Percentiles rank a stretch among this genome's conserved stretches.
Conservation (phyloP, 2,329 filamentous ascomycete genomes). For the Aspergillus ochraceoroseus region DNA sequence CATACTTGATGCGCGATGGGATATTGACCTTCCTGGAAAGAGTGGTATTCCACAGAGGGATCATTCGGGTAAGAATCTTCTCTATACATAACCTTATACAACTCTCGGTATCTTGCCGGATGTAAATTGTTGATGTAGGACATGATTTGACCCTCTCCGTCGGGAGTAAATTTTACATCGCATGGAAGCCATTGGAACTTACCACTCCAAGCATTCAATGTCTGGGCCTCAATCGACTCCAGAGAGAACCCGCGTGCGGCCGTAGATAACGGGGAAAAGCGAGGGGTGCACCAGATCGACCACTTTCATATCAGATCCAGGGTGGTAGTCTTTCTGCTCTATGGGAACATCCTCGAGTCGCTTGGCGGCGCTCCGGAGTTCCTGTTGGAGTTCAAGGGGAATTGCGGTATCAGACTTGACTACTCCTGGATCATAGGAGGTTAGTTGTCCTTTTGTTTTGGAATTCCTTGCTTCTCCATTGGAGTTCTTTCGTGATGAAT, state of each 20-base stretch:
- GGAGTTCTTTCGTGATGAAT: neutral
- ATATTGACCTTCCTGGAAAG: conserved; percentile 9
- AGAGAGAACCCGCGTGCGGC: conserved; percentile 24
- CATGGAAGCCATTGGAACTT: conserved; percentile 49
- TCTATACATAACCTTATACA: conserved; percentile 42
- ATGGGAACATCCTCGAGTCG: conserved; percentile 49
- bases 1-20: conserved; percentile 9
- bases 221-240: neutral
- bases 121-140: conserved; percentile 47
- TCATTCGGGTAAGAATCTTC: conserved; percentile 33
- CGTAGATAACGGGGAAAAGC: conserved; percentile 35
- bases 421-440: conserved; percentile 42
- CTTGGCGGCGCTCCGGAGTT: conserved; percentile 46
- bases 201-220: conserved; percentile 19
- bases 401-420: conserved; percentile 53
- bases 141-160: conserved; percentile 26
- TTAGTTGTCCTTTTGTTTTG: neutral
- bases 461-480: neutral
- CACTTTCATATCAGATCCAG: conserved; percentile 53
- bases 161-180: conserved; percentile 30
- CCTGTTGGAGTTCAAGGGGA: conserved; percentile 36
- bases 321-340: conserved; percentile 58
- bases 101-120: conserved; percentile 28
- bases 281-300: conserved; percentile 64
- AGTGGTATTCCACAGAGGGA: conserved; percentile 47